Base-by-base conservation (phyloP, 192 early-diverging fungal species). In the Coemansia sp. region DNA sequence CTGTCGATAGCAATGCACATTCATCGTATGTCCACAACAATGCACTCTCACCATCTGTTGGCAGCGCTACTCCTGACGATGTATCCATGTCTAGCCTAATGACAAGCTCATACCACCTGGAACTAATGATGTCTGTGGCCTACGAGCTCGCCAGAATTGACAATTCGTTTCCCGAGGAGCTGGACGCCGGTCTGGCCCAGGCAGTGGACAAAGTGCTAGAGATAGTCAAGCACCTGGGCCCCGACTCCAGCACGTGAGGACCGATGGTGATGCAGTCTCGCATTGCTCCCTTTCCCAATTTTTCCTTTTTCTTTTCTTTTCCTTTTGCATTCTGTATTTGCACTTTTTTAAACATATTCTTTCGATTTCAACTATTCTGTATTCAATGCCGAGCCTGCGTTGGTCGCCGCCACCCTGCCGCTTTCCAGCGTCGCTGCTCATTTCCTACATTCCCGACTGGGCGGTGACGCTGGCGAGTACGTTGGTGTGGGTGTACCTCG, bases 401-500 rank as follows among this genome's bases (percentile, higher is more conserved):
- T 70, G 69, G 56, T 38, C 60, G 34, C 37, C 15, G n/a, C 50
- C 60, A 39, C 20, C 61, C 12, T 49, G 59, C 15, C 64, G 35
- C 32, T 8, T 64, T 18, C 78, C 65, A 4, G 65, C 53, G 9
- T 52, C 62, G 29, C 58, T 72, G 40, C 30, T 69, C 11, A 39
- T 62, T 16, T 84, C 71, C 6, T 77, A 73, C 64, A 68, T 69
- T 68, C 74, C 59, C 43, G 82, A 84, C 82, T 88, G 88, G 83
- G 34, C 85, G 0, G 62, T 91, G 7, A 84, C 88, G 3, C 16
- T 89, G 30, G 41, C 81, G 27, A 84, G 89, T 68, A 73, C 87
- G 13, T 60, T 77, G 5, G 71, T 76, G 43, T 92, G 89, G 77
- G 79, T 88, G 52, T 76, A 75, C 35, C 67, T 92, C 2, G 87